These are phyloP conservation scores for Insectozyma bohioensis DNA, from an alignment of 1,139 yeast genomes.

Conservation along the genomic window DNA sequence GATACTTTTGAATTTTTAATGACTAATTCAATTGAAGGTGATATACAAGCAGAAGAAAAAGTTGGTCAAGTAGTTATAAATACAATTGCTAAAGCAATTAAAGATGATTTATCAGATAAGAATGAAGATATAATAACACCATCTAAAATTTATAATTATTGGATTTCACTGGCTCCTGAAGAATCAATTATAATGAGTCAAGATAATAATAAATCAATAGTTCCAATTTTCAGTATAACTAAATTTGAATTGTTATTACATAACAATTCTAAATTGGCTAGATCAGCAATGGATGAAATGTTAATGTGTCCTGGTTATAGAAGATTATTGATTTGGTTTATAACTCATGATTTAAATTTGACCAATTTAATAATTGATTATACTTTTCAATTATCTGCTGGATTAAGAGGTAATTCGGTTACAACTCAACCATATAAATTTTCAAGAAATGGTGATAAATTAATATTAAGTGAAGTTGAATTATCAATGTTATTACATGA, in stretches of 20 bases:
- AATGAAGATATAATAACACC: constrained; percentile 35
- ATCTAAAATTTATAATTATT: constrained; percentile 48
- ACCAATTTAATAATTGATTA: constrained; percentile 53
- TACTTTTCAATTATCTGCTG: constrained; percentile 58
- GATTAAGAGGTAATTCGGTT: constrained; percentile 46
- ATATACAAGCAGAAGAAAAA: constrained; percentile 26
- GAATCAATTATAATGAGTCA: constrained; percentile 25
- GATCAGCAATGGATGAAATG: constrained; percentile 63
- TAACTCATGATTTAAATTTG: constrained; percentile 60
- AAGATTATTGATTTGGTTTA: constrained; percentile 62
- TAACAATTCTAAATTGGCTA: constrained; percentile 43
- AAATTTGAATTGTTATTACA: constrained; percentile 39
- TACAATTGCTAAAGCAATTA: constrained; percentile 54
- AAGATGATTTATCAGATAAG: constrained; percentile 23
- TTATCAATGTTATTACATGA: constrained; percentile 68
- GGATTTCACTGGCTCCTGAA: constrained; percentile 36
- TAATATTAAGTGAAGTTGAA: constrained; percentile 56
- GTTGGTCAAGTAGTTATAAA: constrained; percentile 43
- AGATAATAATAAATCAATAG: constrained; percentile 30
- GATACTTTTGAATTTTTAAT: constrained; percentile 29
- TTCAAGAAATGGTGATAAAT: constrained; percentile 51
- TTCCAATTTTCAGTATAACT: constrained; percentile 44
- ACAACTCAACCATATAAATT: constrained; percentile 36
- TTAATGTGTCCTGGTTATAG: constrained; percentile 64
- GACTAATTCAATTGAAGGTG: constrained; percentile 26